A percentile compares a stretch with the other conserved stretches of the same genome.
phyloP scores from a whole-genome alignment of 2,329 filamentous ascomycete species.

The Fusarium vanettenii region DNA sequence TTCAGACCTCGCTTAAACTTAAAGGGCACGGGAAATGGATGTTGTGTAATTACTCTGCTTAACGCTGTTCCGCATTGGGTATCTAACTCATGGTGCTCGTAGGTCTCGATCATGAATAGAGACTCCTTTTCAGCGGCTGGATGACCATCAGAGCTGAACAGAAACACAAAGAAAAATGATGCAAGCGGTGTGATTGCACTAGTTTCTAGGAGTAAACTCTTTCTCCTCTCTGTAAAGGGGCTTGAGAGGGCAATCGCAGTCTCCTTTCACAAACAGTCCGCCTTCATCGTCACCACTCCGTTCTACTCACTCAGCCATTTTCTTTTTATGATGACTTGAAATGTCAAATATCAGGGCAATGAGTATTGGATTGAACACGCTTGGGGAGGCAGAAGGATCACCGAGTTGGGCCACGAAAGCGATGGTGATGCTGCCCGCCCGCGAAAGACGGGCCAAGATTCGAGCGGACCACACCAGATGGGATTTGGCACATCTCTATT shows the following conservation, averaged over 20 bases:
- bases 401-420: background rate
- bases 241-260: background rate
- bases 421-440: background rate
- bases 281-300: background rate
- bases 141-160: background rate
- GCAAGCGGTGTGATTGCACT: background rate
- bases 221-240: background rate
- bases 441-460: background rate
- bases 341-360: background rate
- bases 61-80: background rate
- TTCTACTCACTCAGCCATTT: background rate
- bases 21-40: background rate
- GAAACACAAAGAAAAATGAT: background rate
- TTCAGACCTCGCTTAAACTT: background rate
- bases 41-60: background rate
- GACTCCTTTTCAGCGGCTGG: background rate
- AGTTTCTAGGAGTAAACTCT: background rate
- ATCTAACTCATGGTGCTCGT: background rate
- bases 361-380: too few species aligned
- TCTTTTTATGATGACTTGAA: too few species aligned
- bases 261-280: background rate
- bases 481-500: background rate
- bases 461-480: background rate
- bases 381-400: background rate
- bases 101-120: background rate